Evolutionary conservation across 2,329 filamentous ascomycete species (phyloP).

Genomic region (Talaromyces sp.): DNA sequence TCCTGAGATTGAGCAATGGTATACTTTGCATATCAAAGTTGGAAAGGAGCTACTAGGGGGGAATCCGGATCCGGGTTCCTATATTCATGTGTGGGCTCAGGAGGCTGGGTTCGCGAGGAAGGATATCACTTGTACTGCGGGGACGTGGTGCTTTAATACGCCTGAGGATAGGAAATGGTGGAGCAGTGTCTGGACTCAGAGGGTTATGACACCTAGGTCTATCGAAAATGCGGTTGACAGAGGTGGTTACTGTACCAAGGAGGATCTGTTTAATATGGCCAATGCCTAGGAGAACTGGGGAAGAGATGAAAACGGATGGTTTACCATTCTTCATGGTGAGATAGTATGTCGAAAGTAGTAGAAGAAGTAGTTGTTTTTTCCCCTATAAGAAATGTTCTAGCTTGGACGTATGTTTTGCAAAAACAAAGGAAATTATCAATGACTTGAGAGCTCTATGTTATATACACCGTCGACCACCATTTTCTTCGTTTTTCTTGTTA

Average conservation of each 20-base stretch:
- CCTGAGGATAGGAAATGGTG: constrained; percentile 9
- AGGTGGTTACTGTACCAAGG: constrained; percentile 16
- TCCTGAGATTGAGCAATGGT: constrained; percentile 21
- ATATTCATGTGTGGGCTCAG: constrained; percentile 20
- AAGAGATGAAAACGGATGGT: constrained; percentile 15
- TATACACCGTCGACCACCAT: constrained; percentile 14
- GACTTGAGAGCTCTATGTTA: constrained; percentile 8
- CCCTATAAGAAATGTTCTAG: neutral
- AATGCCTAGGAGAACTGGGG: constrained; percentile 20
- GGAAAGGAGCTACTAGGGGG: constrained; percentile 6
- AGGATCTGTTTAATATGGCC: constrained; percentile 18
- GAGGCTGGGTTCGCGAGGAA: constrained; percentile 19
- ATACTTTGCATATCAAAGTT: constrained; percentile 19
- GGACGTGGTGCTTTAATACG: constrained; percentile 11
- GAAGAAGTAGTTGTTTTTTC: neutral
- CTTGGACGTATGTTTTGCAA: neutral
- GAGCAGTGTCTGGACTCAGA: constrained; percentile 2
- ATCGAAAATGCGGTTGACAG: constrained; percentile 16
- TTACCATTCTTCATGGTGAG: constrained; percentile 14
- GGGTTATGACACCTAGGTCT: constrained; percentile 18
- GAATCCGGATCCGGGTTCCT: constrained; percentile 16
- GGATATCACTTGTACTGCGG: constrained; percentile 15
- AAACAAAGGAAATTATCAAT: constrained; percentile 9
- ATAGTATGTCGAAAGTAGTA: constrained; percentile 13
- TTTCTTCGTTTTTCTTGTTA: constrained; percentile 4